Base-by-base conservation (phyloP, 139 green algal genomes). In the Chlamydomonas eustigma region DNA sequence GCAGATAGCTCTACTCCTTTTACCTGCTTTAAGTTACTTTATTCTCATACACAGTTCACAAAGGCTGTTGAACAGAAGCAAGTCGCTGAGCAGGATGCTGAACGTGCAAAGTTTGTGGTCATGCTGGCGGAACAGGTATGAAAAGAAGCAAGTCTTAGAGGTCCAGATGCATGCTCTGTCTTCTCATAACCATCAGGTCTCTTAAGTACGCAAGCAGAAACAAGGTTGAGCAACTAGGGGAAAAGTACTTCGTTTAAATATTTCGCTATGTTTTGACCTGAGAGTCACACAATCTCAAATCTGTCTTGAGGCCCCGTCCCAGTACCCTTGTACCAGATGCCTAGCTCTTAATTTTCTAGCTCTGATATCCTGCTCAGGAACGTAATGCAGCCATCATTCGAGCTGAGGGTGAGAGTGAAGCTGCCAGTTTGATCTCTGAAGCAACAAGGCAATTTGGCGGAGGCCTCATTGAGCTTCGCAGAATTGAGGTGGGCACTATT, bases 21-120 rank as follows among this genome's bases (percentile, higher is more conserved):
- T n/a, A n/a, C n/a, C n/a, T n/a, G n/a, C n/a, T n/a, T n/a, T n/a
- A n/a, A n/a, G n/a, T n/a, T n/a, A n/a, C n/a, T 58, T 58, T 58
- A 58, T 58, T 58, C 44, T 58, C 18, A 18, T 35, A 28, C 66
- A 80, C 85, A 94, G 90, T 98, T 98, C 87, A 95, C 93, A 25
- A 94, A 93, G 77, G 95, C 95, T 31, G 94, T 98, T 36, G 95
- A 98, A 83, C 78, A 87, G 33, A 98, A 98, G 91, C 95, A 98
- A 89, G 96, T 99, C 64, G 95, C 96, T 22, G 91, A 98, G 88
- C 96, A 99, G 86, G 96, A 99, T 51, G 96, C 96, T 28, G 94
- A 98, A 88, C 87, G 96, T 1, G 92, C 93, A 22, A 93, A 96
- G 73, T 99, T 97, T 76, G 89, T 97, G 37, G 93, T 98, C 12